Evolutionary conservation across 2,329 filamentous ascomycete species (phyloP).

Genomic region (Aspergillus ustus): DNA sequence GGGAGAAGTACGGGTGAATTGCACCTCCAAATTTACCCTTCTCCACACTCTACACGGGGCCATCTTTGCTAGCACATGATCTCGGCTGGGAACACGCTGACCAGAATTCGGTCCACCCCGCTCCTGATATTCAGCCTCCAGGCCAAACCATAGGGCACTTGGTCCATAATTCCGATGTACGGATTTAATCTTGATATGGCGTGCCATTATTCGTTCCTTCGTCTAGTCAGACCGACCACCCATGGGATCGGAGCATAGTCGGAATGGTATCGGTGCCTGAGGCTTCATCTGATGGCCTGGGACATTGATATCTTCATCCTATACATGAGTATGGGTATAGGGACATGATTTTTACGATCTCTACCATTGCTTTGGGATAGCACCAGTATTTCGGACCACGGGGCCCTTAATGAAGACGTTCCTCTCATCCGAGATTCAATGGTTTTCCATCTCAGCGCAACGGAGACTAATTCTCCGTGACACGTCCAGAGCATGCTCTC

Average conservation of each 20-base stretch:
- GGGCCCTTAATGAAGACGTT: neutral
- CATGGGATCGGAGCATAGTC: neutral
- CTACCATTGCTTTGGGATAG: neutral
- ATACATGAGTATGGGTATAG: too few relatives aligned
- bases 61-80: conserved; percentile 17
- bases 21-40: conserved; percentile 1
- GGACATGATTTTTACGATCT: neutral
- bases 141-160: neutral
- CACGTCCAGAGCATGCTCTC: neutral
- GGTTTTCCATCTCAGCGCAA: conserved; percentile 18
- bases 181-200: neutral
- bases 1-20: conserved; percentile 4
- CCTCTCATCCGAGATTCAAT: conserved; percentile 10
- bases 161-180: neutral
- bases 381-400: neutral
- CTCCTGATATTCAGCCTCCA: neutral
- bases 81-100: conserved; percentile 13
- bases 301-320: neutral
- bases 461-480: conserved; percentile 27
- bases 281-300: neutral
- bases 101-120: neutral
- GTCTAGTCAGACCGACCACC: neutral
- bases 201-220: neutral
- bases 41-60: conserved; percentile 6
- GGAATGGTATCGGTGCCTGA: neutral